Percentiles rank a stretch among this genome's conserved stretches.
phyloP scores from a whole-genome alignment of 148 eudicot genomes.

The Suaeda aralocaspica region DNA sequence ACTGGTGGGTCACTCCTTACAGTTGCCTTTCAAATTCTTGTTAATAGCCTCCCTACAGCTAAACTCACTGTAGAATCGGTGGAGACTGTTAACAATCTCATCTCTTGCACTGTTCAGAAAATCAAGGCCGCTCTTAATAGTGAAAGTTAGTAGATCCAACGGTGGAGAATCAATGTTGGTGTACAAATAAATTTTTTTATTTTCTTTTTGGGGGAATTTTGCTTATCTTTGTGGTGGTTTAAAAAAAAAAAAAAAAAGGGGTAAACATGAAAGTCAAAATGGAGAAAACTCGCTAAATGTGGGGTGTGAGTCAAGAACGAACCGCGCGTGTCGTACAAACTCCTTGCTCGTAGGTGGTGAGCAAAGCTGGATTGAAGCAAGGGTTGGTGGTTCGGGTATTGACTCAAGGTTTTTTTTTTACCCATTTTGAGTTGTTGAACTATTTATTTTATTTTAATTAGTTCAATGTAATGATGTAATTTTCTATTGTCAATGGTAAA shows the following conservation, averaged over 20 bases:
- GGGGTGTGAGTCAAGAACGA: conserved; percentile 98
- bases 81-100: conserved; percentile 80
- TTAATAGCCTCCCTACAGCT: conserved; percentile 83
- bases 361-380: conserved; percentile 12
- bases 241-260: neutral
- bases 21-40: conserved; percentile 86
- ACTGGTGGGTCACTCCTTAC: conserved; percentile 69
- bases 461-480: conserved; percentile 18
- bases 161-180: neutral
- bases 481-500: conserved; percentile 17
- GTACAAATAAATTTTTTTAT: conserved; percentile 19
- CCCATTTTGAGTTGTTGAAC: conserved; percentile 21
- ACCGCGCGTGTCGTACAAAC: conserved; percentile 46
- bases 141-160: conserved; percentile 48
- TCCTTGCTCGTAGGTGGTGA: conserved; percentile 29
- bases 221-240: neutral
- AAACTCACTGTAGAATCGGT: conserved; percentile 92
- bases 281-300: conserved; percentile 10
- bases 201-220: neutral
- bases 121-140: conserved; percentile 74
- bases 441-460: neutral
- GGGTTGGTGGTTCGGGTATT: conserved; percentile 99
- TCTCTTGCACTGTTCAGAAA: conserved; percentile 86
- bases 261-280: neutral
- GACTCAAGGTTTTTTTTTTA: conserved; percentile 49